Conservation (phyloP, 768 basidiomycete species). For the Russula lepida region DNA sequence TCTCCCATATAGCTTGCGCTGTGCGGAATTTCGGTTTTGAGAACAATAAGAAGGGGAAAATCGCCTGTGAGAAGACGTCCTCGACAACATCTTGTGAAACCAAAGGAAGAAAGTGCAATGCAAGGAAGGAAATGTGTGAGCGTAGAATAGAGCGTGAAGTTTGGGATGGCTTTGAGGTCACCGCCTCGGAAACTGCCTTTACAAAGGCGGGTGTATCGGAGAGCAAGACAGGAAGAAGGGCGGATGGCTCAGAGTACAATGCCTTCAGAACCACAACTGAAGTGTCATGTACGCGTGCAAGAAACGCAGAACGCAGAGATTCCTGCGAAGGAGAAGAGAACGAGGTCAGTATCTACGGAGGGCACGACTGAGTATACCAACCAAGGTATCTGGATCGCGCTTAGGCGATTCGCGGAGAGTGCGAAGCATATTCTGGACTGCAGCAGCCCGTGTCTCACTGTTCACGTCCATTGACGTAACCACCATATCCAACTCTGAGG, state of each 20-base stretch:
- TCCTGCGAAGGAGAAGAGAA: slow-evolving; percentile 31
- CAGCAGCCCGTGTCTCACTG: slow-evolving; percentile 45
- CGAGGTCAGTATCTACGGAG: neutral
- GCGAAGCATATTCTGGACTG: slow-evolving; percentile 50
- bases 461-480: slow-evolving; percentile 58
- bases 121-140: slow-evolving; percentile 50
- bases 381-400: slow-evolving; percentile 36
- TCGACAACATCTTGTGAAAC: slow-evolving; percentile 23
- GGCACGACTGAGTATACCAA: slow-evolving; percentile 24
- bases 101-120: slow-evolving; percentile 33
- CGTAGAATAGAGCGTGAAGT: slow-evolving; percentile 47
- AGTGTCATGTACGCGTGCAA: slow-evolving; percentile 62
- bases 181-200: slow-evolving; percentile 32
- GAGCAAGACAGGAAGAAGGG: slow-evolving; percentile 39
- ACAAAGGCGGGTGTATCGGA: slow-evolving; percentile 40
- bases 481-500: slow-evolving; percentile 29
- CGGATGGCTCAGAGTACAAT: slow-evolving; percentile 48
- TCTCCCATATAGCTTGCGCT: slow-evolving; percentile 61
- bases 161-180: slow-evolving; percentile 24
- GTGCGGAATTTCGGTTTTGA: slow-evolving; percentile 65
- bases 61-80: slow-evolving; percentile 38
- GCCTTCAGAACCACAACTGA: slow-evolving; percentile 52
- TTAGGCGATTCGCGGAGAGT: slow-evolving; percentile 25
- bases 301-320: slow-evolving; percentile 52
- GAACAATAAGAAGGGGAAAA: slow-evolving; percentile 70